A percentile compares a stretch with the other conserved stretches of the same genome.
Evolutionary conservation across 768 basidiomycete genomes (phyloP).

Genomic region (Rhodotorula sphaerocarpa): DNA sequence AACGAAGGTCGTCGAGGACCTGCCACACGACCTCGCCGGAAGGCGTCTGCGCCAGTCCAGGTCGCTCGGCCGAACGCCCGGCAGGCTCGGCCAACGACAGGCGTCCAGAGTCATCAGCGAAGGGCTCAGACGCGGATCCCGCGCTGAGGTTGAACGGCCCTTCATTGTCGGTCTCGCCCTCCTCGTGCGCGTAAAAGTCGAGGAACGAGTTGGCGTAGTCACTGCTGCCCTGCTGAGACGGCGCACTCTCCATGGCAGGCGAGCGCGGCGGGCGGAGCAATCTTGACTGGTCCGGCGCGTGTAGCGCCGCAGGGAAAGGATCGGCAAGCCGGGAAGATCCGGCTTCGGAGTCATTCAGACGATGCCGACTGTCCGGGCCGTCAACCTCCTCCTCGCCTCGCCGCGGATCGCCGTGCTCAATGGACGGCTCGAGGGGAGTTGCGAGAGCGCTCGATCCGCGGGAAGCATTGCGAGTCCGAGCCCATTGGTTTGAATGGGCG

Average conservation of each 20-base stretch:
- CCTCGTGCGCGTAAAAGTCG: conserved; percentile 28
- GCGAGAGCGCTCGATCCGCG: not conserved
- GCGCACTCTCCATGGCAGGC: conserved; percentile 11
- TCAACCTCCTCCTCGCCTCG: no score
- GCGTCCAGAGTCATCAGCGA: not conserved
- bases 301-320: no score
- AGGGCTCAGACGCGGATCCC: not conserved
- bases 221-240: conserved; percentile 12
- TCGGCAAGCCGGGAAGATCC: no score
- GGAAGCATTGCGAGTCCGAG: not conserved
- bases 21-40: conserved; percentile 27
- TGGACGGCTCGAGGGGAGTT: not conserved
- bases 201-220: conserved; percentile 31
- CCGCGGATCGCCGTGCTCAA: no score
- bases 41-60: no score
- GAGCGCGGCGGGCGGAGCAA: conserved; percentile 5
- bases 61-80: not conserved
- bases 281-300: not conserved
- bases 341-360: no score
- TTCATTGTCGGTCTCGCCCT: conserved; percentile 1
- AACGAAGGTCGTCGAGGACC: conserved; percentile 23
- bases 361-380: no score
- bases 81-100: not conserved
- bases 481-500: no score
- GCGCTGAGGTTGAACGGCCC: not conserved